A percentile compares a stretch with the other conserved stretches of the same genome.
Evolutionary conservation across 2,329 filamentous ascomycete species (phyloP).

Genomic region (Aspergillus hiratsukae): DNA sequence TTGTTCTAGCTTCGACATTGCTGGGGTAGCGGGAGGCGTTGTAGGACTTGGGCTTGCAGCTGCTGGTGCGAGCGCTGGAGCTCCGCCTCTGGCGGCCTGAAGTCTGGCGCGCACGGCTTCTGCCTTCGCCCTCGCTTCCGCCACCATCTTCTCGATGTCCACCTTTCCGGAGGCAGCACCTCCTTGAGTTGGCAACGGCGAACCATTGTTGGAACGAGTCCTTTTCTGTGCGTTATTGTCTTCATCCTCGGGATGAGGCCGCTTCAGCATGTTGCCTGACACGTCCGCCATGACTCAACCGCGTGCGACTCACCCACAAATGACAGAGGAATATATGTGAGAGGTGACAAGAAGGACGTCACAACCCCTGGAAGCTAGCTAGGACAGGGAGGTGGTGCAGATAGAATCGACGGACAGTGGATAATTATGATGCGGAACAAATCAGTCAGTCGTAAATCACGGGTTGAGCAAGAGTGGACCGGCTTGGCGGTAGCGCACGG

Average conservation of each 20-base stretch:
- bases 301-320: constrained; percentile 10
- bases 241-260: constrained; percentile 46
- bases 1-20: constrained; percentile 66
- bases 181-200: constrained; percentile 39
- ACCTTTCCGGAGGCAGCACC: constrained; percentile 31
- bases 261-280: constrained; percentile 43
- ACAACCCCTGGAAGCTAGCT: not conserved
- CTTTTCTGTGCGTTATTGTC: constrained; percentile 43
- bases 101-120: constrained; percentile 46
- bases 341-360: not conserved
- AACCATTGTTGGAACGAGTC: constrained; percentile 48
- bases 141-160: constrained; percentile 46
- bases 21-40: constrained; percentile 34
- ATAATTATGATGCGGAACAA: not conserved
- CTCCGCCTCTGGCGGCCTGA: constrained; percentile 34
- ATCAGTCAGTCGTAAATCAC: constrained; percentile 8
- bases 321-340: constrained; percentile 1
- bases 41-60: constrained; percentile 34
- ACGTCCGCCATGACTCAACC: constrained; percentile 38
- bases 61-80: constrained; percentile 19
- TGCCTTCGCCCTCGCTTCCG: constrained; percentile 46
- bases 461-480: constrained; percentile 14
- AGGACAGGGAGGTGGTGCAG: not conserved
- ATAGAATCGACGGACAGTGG: not conserved
- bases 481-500: constrained; percentile 27